A percentile compares a stretch with the other conserved stretches of the same genome.
These are phyloP conservation scores for Ophidiomyces ophidiicola DNA, from an alignment of 2,329 filamentous ascomycete genomes.

Conservation along the genomic window DNA sequence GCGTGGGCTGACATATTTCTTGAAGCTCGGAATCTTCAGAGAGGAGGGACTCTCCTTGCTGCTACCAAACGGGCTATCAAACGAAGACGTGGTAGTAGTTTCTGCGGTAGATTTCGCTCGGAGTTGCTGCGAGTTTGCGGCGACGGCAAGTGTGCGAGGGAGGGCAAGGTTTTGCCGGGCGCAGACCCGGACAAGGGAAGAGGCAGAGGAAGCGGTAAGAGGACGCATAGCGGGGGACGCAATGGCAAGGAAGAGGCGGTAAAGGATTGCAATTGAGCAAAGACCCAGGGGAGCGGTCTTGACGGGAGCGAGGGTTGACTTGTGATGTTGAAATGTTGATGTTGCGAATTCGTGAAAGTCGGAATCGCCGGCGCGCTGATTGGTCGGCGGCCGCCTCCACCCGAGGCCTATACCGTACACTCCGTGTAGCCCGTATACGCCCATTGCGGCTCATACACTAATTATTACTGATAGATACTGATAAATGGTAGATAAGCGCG, in stretches of 20 bases:
- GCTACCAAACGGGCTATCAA: slow-evolving; percentile 46
- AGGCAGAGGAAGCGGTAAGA: slow-evolving; percentile 56
- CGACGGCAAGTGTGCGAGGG: slow-evolving; percentile 28
- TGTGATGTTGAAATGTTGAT: slow-evolving; percentile 17
- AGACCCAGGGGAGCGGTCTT: slow-evolving; percentile 12
- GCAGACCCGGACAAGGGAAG: slow-evolving; percentile 49
- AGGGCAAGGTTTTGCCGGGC: slow-evolving; percentile 37
- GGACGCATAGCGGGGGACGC: slow-evolving; percentile 47
- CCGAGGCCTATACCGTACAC: background rate
- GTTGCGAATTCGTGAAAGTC: slow-evolving; percentile 27
- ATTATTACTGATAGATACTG: background rate
- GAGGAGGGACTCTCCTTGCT: slow-evolving; percentile 37
- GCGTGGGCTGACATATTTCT: slow-evolving; percentile 66
- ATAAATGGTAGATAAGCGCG: too few relatives aligned
- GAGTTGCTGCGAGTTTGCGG: slow-evolving; percentile 31
- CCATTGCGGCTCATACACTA: background rate
- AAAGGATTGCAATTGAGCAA: slow-evolving; percentile 24
- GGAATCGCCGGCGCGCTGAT: slow-evolving; percentile 32
- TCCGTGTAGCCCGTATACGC: too few relatives aligned
- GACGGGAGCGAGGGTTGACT: slow-evolving; percentile 14
- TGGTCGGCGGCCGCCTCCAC: slow-evolving; percentile 20
- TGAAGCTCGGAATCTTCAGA: slow-evolving; percentile 75
- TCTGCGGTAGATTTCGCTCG: slow-evolving; percentile 26
- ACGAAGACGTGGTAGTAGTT: slow-evolving; percentile 28
- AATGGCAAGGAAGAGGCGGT: slow-evolving; percentile 16